These are phyloP conservation scores for Dothistroma pini DNA, from an alignment of 2,329 filamentous ascomycete genomes.

Conservation along the genomic window DNA sequence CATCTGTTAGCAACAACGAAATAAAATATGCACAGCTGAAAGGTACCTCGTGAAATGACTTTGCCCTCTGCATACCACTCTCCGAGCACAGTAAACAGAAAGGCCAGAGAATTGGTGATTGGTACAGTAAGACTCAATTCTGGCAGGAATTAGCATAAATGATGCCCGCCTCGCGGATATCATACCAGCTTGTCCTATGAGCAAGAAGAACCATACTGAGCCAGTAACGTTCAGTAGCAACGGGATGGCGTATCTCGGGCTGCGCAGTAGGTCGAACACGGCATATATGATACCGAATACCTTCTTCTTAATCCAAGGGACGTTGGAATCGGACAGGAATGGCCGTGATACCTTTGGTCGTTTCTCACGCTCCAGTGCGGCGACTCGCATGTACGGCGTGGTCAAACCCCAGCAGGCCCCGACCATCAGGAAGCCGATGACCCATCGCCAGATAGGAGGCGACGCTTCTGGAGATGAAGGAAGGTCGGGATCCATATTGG, in stretches of 20 bases:
- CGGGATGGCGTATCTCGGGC: constrained; percentile 80
- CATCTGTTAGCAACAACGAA: constrained; percentile 12
- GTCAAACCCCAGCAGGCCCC: constrained; percentile 91
- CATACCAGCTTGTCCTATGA: constrained; percentile 88
- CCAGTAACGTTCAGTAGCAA: constrained; percentile 85
- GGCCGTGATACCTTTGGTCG: constrained; percentile 50
- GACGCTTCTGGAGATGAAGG: constrained; percentile 23
- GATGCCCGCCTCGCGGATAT: neutral
- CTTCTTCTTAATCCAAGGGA: constrained; percentile 60
- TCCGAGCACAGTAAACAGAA: constrained; percentile 90
- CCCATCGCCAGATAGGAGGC: constrained; percentile 67
- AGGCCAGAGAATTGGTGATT: constrained; percentile 90
- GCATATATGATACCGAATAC: constrained; percentile 66
- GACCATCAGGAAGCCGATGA: constrained; percentile 84
- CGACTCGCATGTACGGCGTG: constrained; percentile 81
- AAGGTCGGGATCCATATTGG: constrained; percentile 31
- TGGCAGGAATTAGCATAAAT: constrained; percentile 36
- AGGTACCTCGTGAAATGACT: constrained; percentile 74
- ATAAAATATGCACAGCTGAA: neutral
- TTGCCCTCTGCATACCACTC: constrained; percentile 96
- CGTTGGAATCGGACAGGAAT: constrained; percentile 41
- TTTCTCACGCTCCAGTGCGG: constrained; percentile 58
- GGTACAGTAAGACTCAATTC: constrained; percentile 91
- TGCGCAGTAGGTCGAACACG: constrained; percentile 71
- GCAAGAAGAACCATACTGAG: constrained; percentile 92